These are phyloP conservation scores for Xylaria flabelliformis DNA, from an alignment of 495 filamentous ascomycete genomes.

Conservation along the genomic window DNA sequence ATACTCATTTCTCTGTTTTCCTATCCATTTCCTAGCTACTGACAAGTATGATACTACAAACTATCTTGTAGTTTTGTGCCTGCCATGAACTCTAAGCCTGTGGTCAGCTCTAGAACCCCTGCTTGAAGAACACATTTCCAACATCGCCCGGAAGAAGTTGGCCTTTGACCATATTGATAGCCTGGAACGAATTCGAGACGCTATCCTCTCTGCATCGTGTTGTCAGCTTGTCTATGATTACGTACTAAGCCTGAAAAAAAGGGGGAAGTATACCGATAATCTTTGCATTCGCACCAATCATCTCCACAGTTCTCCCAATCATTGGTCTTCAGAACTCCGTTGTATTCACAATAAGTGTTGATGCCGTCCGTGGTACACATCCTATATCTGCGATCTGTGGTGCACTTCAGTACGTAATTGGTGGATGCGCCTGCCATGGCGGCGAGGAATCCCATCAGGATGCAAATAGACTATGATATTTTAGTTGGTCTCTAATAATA, in stretches of 20 bases:
- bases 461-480: slow-evolving; percentile 2
- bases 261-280: background rate
- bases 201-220: background rate
- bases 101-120: background rate
- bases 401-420: slow-evolving; percentile 11
- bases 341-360: background rate
- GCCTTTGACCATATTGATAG: background rate
- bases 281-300: background rate
- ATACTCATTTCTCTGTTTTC: background rate
- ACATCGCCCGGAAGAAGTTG: background rate
- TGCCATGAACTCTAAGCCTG: background rate
- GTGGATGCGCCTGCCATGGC: slow-evolving; percentile 8
- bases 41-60: background rate
- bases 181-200: background rate
- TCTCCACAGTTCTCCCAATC: background rate
- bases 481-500: background rate
- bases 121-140: slow-evolving; percentile 9
- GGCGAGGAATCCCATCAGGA: slow-evolving; percentile 9
- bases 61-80: background rate
- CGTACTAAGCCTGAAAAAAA: background rate
- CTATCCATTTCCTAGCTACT: background rate
- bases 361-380: background rate
- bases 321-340: background rate
- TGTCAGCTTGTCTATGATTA: background rate
- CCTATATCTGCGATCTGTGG: background rate